Percentiles rank a stretch among this genome's conserved stretches.
These are phyloP conservation scores for carrot (Daucus carota) DNA, from an alignment of 129 eudicot species.

Conservation along the genomic window DH1_v3.0 NC_030386.2:38831001-38831500, in stretches of 20 bases:
- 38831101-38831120: neutral
- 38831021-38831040: neutral
- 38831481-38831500: neutral
- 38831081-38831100: neutral
- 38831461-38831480: neutral
- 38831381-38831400: constrained; percentile 5
- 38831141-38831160: neutral
- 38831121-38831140: neutral
- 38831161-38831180: neutral
- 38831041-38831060: neutral
- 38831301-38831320: neutral
- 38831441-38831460: neutral
- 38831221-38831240: neutral
- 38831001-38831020: too few relatives aligned
- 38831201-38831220: neutral
- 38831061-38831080: neutral
- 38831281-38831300: neutral
- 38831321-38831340: neutral
- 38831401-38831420: neutral
- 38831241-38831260: neutral
- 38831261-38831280: neutral
- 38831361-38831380: constrained; percentile 2
- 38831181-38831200: neutral
- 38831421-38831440: neutral
- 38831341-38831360: constrained; percentile 4